Percentiles rank a stretch among this genome's conserved stretches.
These are phyloP conservation scores for Zoysia pacifica DNA, from an alignment of 176 grass and related monocot genomes.

Conservation along the genomic window DNA sequence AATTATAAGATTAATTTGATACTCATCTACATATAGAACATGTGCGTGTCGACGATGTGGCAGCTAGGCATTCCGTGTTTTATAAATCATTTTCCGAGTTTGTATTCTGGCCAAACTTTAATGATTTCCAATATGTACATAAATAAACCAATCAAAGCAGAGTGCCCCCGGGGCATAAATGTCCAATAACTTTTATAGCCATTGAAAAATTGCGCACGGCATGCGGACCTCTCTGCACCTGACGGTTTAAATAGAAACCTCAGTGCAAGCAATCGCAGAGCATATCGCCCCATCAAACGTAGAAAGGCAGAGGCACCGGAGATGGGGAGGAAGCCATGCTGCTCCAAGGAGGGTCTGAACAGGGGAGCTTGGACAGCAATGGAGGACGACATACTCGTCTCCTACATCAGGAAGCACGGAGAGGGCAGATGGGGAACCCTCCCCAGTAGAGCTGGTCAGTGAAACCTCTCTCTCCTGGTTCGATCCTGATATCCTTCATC, in stretches of 20 bases:
- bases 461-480: background rate
- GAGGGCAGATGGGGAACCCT: constrained; percentile 60
- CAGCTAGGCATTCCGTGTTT: background rate
- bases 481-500: background rate
- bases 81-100: background rate
- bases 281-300: background rate
- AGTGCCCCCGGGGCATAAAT: background rate
- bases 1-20: background rate
- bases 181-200: background rate
- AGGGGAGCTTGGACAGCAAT: constrained; percentile 60
- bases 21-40: background rate
- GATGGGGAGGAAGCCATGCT: constrained; percentile 60
- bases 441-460: constrained; percentile 50
- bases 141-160: background rate
- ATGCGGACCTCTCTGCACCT: background rate
- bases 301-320: background rate
- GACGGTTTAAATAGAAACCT: constrained; percentile 10
- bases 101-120: background rate
- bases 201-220: background rate
- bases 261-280: background rate
- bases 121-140: background rate
- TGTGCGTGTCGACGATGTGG: background rate
- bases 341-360: constrained; percentile 56
- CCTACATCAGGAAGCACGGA: constrained; percentile 54
- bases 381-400: constrained; percentile 54